Evolutionary conservation across 345 rosid species (phyloP).

Genomic region (Acer campestre): DNA sequence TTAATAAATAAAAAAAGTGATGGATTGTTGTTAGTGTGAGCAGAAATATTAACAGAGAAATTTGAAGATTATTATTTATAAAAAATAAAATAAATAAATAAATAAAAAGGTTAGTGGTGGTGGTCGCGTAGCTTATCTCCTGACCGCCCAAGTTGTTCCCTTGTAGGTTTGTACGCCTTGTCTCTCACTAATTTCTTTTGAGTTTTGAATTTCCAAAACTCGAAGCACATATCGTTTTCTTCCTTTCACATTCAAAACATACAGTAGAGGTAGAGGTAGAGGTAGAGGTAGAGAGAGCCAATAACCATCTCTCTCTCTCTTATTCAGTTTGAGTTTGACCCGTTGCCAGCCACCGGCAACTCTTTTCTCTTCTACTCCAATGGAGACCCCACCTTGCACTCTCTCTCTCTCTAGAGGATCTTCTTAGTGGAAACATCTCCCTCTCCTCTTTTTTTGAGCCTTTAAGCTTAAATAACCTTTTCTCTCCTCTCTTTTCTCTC

Average conservation of each 20-base stretch:
- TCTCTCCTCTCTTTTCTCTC: constrained; percentile 26
- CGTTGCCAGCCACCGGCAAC: constrained; percentile 79
- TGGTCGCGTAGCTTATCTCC: background rate
- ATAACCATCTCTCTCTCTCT: constrained; percentile 23
- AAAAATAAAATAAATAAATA: too few relatives aligned
- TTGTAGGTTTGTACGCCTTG: background rate
- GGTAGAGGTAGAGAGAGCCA: constrained; percentile 1
- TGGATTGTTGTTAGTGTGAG: background rate
- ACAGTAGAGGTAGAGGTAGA: background rate
- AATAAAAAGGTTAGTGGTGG: background rate
- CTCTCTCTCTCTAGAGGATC: constrained; percentile 43
- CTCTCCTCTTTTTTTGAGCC: constrained; percentile 19
- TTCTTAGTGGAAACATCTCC: constrained; percentile 39
- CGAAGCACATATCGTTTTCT: constrained; percentile 22
- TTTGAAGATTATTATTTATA: background rate
- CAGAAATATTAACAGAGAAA: background rate
- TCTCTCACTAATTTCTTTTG: background rate
- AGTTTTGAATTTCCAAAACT: constrained; percentile 8
- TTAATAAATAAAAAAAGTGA: background rate
- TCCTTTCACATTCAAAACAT: constrained; percentile 43
- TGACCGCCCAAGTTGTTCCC: constrained; percentile 3
- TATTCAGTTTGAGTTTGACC: constrained; percentile 81
- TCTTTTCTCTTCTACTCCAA: constrained; percentile 44
- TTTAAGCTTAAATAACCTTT: constrained; percentile 29
- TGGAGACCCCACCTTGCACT: constrained; percentile 56